These are phyloP conservation scores for Kwoniella sp. DNA, from an alignment of 768 basidiomycete genomes.

Conservation along the genomic window DNA sequence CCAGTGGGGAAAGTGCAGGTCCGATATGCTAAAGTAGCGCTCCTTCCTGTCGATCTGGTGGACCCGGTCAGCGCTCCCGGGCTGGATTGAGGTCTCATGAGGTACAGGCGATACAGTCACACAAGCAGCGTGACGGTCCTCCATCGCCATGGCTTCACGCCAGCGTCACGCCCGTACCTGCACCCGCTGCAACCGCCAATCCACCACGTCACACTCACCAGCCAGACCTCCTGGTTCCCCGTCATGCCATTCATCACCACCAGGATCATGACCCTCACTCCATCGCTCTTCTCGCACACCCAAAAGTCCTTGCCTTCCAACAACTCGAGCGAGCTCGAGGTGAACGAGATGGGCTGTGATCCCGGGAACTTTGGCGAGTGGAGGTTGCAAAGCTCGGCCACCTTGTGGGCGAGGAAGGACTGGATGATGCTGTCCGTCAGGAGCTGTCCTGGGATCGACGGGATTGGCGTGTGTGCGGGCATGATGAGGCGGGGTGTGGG, in stretches of 20 bases:
- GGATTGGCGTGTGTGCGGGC: constrained; percentile 27
- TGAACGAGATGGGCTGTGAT: constrained; percentile 91
- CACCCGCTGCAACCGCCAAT: too few species aligned
- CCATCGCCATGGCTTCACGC: too few species aligned
- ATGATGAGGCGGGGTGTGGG: constrained; percentile 3
- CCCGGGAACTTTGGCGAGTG: constrained; percentile 65
- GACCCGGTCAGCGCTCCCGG: too few species aligned
- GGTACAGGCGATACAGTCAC: too few species aligned
- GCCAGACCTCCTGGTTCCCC: constrained; percentile 59
- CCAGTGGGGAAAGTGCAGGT: constrained; percentile 85
- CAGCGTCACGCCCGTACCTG: too few species aligned
- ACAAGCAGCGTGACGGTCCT: too few species aligned
- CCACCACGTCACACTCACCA: constrained; percentile 62
- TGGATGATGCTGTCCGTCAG: constrained; percentile 26
- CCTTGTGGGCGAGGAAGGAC: constrained; percentile 22
- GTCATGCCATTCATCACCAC: constrained; percentile 60
- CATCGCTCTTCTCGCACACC: constrained; percentile 99
- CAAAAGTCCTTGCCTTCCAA: constrained; percentile 87
- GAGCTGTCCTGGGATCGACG: constrained; percentile 37
- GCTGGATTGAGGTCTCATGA: too few species aligned
- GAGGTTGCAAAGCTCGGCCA: constrained; percentile 33
- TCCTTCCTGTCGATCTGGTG: constrained; percentile 96
- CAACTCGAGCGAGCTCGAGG: constrained; percentile 62
- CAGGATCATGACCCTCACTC: constrained; percentile 80
- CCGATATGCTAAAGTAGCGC: constrained; percentile 66